Base-by-base conservation (phyloP, 208 protist genomes). In the Trypanosomatidae sp. region DNA sequence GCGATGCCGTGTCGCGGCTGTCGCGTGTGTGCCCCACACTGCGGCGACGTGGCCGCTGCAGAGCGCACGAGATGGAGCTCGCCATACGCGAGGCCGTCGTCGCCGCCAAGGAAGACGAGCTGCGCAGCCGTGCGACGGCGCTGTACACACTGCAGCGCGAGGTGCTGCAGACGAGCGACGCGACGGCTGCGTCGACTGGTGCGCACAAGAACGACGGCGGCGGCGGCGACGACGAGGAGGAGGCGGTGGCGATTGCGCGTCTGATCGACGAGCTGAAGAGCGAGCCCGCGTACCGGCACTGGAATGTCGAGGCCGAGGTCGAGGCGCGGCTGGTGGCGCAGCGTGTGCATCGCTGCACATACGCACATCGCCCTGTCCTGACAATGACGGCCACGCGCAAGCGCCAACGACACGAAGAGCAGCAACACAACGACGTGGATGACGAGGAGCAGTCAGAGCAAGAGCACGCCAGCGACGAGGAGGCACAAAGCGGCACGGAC, bases 241-340 rank as follows among this genome's bases (percentile, higher is more conserved):
- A 41, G 4, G 53, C 53, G 21, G 28, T 27, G 24, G 25, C 44
- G 23, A 43, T 83, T 2, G 22, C 20, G 6, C 41, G 41, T 8
- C 61, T 86, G 15, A 37, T 91, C 10, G 61, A 58, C 10, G 77
- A 85, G 62, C 59, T 91, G 33, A 78, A 81, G 57, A 44, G 61
- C 49, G 74, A 88, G 58, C 59, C 68, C 24, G 62, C 58, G 19
- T 91, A 88, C 40, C 48, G 61, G 25, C 62, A 81, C 43, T 91
- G 82, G 78, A 85, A 66, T 49, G 56, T 91, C 6, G 77, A 91
- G 30, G 68, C 61, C 16, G 77, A 53, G 16, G 64, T 88, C 11
- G 69, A 57, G 39, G 72, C 78, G 54, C 44, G 43, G 16, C 65
- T 91, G 65, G 64, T 83, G 13, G 41, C 50, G 28, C 48, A 56